A percentile compares a stretch with the other conserved stretches of the same genome.
phyloP scores from a whole-genome alignment of 2,329 filamentous ascomycete genomes.

The Xylariaceae sp. region DNA sequence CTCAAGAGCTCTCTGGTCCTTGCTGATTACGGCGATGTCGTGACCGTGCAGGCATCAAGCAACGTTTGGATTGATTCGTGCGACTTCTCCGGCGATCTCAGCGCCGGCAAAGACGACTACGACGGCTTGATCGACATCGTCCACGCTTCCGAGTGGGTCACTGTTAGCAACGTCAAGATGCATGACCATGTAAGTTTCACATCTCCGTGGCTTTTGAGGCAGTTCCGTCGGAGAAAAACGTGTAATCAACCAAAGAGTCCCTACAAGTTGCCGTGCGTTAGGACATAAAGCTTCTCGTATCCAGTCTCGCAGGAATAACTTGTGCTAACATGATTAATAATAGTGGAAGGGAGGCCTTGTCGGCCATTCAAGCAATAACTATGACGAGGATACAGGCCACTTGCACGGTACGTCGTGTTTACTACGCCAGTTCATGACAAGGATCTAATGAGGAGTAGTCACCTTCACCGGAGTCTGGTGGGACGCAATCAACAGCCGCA shows the following conservation, averaged over 20 bases:
- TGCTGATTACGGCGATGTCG: constrained; percentile 43
- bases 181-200: constrained; percentile 40
- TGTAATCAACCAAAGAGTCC: not conserved
- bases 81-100: constrained; percentile 51
- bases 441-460: constrained; percentile 23
- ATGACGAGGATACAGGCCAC: constrained; percentile 51
- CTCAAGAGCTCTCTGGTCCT: constrained; percentile 45
- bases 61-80: constrained; percentile 59
- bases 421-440: no score
- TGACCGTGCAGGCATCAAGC: constrained; percentile 40
- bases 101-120: constrained; percentile 59
- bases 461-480: constrained; percentile 59
- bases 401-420: constrained; percentile 35
- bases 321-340: constrained; percentile 1
- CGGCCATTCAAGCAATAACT: constrained; percentile 56
- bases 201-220: no score
- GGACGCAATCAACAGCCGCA: constrained; percentile 55
- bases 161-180: constrained; percentile 36
- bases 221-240: no score
- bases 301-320: not conserved
- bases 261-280: not conserved
- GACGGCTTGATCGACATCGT: constrained; percentile 59
- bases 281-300: not conserved
- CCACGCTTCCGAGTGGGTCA: constrained; percentile 55
- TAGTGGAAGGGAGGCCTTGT: constrained; percentile 62